Evolutionary conservation across 495 filamentous ascomycete genomes (phyloP), one percentile per base, ranked within the genome.

Genomic region (Aspergillus affinis): DNA sequence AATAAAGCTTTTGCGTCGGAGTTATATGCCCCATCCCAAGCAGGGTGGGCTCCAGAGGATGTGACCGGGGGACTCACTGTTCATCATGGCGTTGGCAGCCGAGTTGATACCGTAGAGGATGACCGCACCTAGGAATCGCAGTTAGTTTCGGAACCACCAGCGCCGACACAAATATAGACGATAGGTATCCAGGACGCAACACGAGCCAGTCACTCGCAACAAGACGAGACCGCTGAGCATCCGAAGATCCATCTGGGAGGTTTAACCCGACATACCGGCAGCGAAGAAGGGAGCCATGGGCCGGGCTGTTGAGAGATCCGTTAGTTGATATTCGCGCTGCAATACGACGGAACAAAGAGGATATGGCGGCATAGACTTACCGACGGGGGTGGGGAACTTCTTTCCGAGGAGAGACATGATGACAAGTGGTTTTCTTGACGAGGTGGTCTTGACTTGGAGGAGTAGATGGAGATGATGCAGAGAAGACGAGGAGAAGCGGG

Each of bases 221-320:
- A 10, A 17, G 8, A 41, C 15, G 9, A 8, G 13, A 15, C 3
- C 15, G 12, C 12, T 10, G 9, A 54, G 27, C 13, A 13, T 60
- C 45, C 13, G 51, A 27, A 17, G 45, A 32, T 29, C 7, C 52
- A 57, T 26, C 23, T 21, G 36, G 26, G 21, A 57, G 51, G 19
- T 18, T 56, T 36, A 19, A 58, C 41, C 41, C 61, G 60, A 66
- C 92, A 72, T 93, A 98, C 93, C 92, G 72, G 93, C 93, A 79
- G 84, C 80, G 83, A 88, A 95, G 86, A 97, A 98, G 56, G 93
- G 93, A 70, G 83, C 86, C 86, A 95, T 84, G 63, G 93, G 92
- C 80, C 82, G 78, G 79, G 90, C 93, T 98, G 75, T 78, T 68
- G 60, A 59, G 58, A 53, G 58, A 64, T n/a, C 69, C 60, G 66